Evolutionary conservation across 2,329 filamentous ascomycete species (phyloP).

Genomic region (Zalaria sp.): DNA sequence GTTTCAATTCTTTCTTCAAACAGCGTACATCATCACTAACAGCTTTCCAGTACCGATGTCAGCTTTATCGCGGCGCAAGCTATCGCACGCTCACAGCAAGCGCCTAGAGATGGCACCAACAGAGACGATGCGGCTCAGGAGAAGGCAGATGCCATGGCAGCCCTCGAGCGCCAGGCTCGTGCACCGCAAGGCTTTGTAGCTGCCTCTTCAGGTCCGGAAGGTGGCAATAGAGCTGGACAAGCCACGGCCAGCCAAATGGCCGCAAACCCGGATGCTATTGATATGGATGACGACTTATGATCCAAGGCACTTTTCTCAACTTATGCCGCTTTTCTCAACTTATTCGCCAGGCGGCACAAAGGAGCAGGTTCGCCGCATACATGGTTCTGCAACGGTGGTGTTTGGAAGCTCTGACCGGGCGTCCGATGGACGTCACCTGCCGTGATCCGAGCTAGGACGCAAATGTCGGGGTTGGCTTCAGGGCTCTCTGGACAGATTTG

Average conservation of each 20-base stretch:
- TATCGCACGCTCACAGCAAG: conserved; percentile 56
- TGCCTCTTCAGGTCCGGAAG: conserved; percentile 46
- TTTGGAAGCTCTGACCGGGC: too few species aligned
- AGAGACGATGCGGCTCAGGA: conserved; percentile 31
- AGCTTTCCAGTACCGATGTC: conserved; percentile 59
- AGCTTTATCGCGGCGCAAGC: conserved; percentile 97
- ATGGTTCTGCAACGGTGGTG: too few species aligned
- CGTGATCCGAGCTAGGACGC: too few species aligned
- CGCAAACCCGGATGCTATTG: conserved; percentile 18
- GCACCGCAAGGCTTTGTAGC: conserved; percentile 87
- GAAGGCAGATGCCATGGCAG: conserved; percentile 71
- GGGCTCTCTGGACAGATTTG: too few species aligned
- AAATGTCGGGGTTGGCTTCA: too few species aligned
- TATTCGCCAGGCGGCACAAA: too few species aligned
- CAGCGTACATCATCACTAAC: conserved; percentile 18
- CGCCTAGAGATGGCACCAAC: conserved; percentile 19
- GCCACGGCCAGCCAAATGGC: conserved; percentile 7
- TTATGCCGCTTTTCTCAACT: too few species aligned
- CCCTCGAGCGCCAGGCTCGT: conserved; percentile 73
- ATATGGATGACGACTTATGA: conserved; percentile 17
- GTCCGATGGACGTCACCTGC: too few species aligned
- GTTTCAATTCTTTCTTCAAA: not conserved
- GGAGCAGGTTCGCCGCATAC: too few species aligned
- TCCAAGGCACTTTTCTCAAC: too few species aligned
- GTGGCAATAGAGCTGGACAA: conserved; percentile 12